A percentile compares a stretch with the other conserved stretches of the same genome.
These are phyloP conservation scores for Ceratocystis harringtonii DNA, from an alignment of 2,329 filamentous ascomycete genomes.

Conservation along the genomic window DNA sequence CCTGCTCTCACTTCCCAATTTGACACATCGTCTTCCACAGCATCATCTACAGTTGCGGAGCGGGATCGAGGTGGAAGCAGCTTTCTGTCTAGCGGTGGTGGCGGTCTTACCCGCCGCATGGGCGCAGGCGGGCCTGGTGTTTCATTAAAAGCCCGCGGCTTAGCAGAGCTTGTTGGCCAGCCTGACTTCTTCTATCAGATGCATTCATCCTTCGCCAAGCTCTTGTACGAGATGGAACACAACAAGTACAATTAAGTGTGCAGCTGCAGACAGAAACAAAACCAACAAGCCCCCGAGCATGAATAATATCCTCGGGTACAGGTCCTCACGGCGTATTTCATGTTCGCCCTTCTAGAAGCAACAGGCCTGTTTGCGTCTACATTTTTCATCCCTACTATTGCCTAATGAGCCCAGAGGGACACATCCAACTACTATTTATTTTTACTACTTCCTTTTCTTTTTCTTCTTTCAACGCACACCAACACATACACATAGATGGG, in stretches of 20 bases:
- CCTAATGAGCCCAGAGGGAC: no score
- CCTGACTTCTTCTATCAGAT: constrained; percentile 56
- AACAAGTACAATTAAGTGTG: constrained; percentile 8
- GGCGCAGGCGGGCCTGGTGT: constrained; percentile 41
- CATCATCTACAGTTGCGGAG: not conserved
- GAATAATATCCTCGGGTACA: no score
- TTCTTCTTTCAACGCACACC: not conserved
- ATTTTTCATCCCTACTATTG: not conserved
- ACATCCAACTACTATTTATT: no score
- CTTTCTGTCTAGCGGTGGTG: constrained; percentile 39
- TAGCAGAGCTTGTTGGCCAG: constrained; percentile 50
- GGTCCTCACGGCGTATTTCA: no score
- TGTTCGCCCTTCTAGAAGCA: no score
- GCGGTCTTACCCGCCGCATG: constrained; percentile 42
- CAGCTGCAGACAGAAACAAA: no score
- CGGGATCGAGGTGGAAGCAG: constrained; percentile 31
- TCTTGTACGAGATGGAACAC: constrained; percentile 42
- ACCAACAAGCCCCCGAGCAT: no score
- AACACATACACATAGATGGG: not conserved
- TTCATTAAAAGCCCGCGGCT: constrained; percentile 41
- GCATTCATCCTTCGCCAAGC: constrained; percentile 46
- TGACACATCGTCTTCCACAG: constrained; percentile 20
- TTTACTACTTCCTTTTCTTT: not conserved
- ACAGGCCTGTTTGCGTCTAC: not conserved
- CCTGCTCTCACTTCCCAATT: constrained; percentile 23